Base-by-base conservation (phyloP, 139 green algal species). In the Spirogloea muscicola region DNA sequence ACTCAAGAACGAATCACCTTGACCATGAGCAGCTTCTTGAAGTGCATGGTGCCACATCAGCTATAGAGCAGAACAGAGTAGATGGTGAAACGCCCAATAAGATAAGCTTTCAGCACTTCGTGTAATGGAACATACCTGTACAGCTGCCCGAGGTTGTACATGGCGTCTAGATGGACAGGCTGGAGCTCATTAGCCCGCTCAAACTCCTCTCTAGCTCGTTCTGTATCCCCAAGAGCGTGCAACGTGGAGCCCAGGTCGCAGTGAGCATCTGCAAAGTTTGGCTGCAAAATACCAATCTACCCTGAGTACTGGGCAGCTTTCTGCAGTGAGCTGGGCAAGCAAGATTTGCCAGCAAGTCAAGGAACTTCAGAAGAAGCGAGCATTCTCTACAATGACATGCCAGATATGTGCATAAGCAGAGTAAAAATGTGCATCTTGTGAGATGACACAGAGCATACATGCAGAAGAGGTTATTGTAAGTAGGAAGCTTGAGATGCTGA, bases 141-240 rank as follows among this genome's bases (percentile, higher is more conserved):
- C n/a, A n/a, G n/a, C n/a, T n/a, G n/a, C n/a, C n/a, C 86, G 48
- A 84, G 52, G 78, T 90, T 90, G 86, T 88, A 90, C 52, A 86
- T 63, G 7, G 86, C 85, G 66, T 88, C 75, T 13, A 86, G 37
- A 63, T 90, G 86, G 27, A 65, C 43, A 0, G 76, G 74, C 34
- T 79, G 51, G 40, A 78, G 41, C 3, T 61, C n/a, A 13, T 87
- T 49, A 42, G 86, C 86, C 49, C 71, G 36, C 64, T 74, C 41
- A 40, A 90, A 87, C 38, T 57, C 72, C 42, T 58, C 39, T 10
- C 76, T 75, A 29, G 86, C 86, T 3, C 62, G 58, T 31, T 73
- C 73, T 39, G 82, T 74, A 25, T 90, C 62, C 27, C 81, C 84
- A 37, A 87, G 64, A 0, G 76, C 85, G 25, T 63, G 75, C 21